These are phyloP conservation scores for Schizochytrium sp. DNA, from an alignment of 108 stramenopile genomes.

Conservation along the genomic window DNA sequence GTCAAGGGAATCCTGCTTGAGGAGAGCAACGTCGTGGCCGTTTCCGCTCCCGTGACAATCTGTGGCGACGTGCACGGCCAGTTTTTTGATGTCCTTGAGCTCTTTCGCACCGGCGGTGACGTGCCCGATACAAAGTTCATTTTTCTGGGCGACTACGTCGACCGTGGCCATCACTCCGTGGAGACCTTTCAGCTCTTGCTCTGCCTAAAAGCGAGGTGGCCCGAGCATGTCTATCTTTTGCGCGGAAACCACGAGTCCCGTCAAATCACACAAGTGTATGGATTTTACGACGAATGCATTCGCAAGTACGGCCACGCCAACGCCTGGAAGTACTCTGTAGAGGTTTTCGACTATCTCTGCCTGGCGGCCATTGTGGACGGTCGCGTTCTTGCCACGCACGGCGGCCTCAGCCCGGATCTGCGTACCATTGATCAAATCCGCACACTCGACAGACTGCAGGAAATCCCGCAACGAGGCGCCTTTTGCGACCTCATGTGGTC, in stretches of 20 bases:
- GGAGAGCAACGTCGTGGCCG: conserved; percentile 10
- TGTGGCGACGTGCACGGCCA: conserved; percentile 36
- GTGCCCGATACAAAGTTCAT: conserved; percentile 52
- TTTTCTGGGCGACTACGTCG: conserved; percentile 86
- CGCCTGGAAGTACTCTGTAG: conserved; percentile 85
- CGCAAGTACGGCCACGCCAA: conserved; percentile 96
- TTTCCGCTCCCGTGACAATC: conserved; percentile 1
- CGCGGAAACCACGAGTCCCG: conserved; percentile 92
- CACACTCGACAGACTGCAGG: conserved; percentile 71
- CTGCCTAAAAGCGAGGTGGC: conserved; percentile 72
- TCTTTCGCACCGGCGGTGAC: conserved; percentile 23
- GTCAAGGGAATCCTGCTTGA: background rate
- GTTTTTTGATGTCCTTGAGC: conserved; percentile 34
- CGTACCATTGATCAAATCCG: conserved; percentile 79
- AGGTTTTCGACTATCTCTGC: conserved; percentile 75
- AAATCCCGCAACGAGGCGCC: conserved; percentile 83
- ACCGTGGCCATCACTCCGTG: conserved; percentile 81
- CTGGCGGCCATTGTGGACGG: conserved; percentile 76
- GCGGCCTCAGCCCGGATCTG: conserved; percentile 72
- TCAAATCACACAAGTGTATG: conserved; percentile 94
- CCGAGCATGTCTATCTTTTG: conserved; percentile 70
- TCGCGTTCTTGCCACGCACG: conserved; percentile 75
- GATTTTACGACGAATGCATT: conserved; percentile 95
- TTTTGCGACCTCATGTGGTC: conserved; percentile 80
- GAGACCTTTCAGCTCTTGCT: conserved; percentile 72